phyloP scores from a whole-genome alignment of 768 basidiomycete genomes.

The Asterophora lycoperdoides region DNA sequence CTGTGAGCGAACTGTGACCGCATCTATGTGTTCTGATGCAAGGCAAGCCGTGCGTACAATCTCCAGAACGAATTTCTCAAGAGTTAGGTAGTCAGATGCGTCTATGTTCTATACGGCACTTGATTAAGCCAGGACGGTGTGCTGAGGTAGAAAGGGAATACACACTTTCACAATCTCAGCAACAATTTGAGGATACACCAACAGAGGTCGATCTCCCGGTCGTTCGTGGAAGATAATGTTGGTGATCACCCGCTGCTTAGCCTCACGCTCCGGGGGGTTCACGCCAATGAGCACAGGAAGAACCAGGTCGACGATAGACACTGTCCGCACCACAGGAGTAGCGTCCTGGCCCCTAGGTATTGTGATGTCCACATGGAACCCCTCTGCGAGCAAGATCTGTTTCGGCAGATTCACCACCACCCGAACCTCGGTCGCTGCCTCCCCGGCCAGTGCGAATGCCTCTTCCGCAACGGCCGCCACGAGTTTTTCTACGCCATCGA shows the following conservation, averaged over 20 bases:
- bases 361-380: constrained; percentile 38
- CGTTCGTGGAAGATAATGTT: constrained; percentile 45
- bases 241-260: constrained; percentile 59
- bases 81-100: constrained; percentile 48
- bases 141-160: neutral
- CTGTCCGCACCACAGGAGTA: constrained; percentile 18
- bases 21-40: constrained; percentile 27
- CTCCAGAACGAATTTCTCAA: constrained; percentile 54
- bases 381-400: constrained; percentile 46
- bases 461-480: constrained; percentile 32
- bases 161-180: constrained; percentile 31
- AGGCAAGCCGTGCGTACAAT: constrained; percentile 38
- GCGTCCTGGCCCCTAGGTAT: constrained; percentile 6
- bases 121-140: neutral
- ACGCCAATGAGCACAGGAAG: constrained; percentile 64
- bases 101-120: constrained; percentile 40
- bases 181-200: constrained; percentile 37
- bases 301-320: constrained; percentile 42
- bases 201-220: constrained; percentile 17
- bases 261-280: constrained; percentile 61
- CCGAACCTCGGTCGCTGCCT: constrained; percentile 32
- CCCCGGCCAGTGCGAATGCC: constrained; percentile 36
- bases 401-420: constrained; percentile 44
- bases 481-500: constrained; percentile 29
- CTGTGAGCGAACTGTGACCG: constrained; percentile 50